A percentile compares a stretch with the other conserved stretches of the same genome.
Evolutionary conservation across 805 yeast species (phyloP).

Genomic region (Ogataea glucozyma): DNA sequence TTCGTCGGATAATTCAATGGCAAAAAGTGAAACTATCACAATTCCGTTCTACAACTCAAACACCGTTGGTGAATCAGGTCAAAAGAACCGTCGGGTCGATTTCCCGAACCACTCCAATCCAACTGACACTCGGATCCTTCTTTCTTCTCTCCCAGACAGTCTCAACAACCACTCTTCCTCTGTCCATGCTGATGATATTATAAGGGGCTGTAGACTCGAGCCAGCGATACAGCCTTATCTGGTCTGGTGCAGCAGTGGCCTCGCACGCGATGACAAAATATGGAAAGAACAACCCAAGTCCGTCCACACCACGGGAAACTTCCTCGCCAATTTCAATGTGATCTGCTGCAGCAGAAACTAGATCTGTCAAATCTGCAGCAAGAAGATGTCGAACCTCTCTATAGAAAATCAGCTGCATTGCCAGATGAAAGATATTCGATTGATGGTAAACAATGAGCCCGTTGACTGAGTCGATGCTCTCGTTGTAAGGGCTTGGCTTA

Average conservation of each 20-base stretch:
- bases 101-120: slow-evolving; percentile 2
- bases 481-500: neutral
- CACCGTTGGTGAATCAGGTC: neutral
- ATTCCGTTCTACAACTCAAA: too few species aligned
- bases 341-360: slow-evolving; percentile 3
- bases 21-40: neutral
- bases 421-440: neutral
- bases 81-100: slow-evolving; percentile 1
- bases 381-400: neutral
- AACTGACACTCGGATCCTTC: slow-evolving; percentile 2
- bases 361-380: neutral
- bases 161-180: slow-evolving; percentile 2
- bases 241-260: slow-evolving; percentile 1
- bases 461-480: slow-evolving; percentile 2
- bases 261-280: slow-evolving; percentile 6
- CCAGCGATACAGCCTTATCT: neutral
- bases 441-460: slow-evolving; percentile 6
- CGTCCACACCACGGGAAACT: neutral
- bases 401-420: slow-evolving; percentile 1
- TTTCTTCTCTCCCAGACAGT: slow-evolving; percentile 5
- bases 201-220: slow-evolving; percentile 1
- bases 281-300: slow-evolving; percentile 3
- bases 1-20: neutral
- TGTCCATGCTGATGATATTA: slow-evolving; percentile 4
- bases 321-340: slow-evolving; percentile 2